phyloP scores from a whole-genome alignment of 225 moss, liverwort and hornwort species.

The Anthoceros angustus region DNA sequence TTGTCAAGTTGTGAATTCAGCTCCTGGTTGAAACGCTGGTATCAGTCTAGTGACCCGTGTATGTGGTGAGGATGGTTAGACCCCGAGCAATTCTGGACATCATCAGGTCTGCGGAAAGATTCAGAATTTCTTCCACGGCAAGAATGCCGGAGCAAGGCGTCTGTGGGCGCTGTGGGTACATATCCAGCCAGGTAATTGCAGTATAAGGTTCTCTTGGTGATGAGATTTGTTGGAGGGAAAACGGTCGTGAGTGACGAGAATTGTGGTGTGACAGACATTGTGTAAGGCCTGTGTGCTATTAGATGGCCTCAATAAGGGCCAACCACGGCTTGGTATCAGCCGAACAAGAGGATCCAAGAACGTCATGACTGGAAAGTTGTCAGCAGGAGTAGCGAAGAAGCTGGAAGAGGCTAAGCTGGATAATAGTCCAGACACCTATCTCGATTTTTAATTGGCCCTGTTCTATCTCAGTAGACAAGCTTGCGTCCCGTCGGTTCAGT shows the following conservation, averaged over 20 bases:
- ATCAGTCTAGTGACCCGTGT: background rate
- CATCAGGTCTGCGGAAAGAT: slow-evolving; percentile 82
- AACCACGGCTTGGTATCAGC: slow-evolving; percentile 66
- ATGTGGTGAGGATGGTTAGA: slow-evolving; percentile 15
- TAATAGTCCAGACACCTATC: background rate
- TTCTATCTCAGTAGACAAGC: background rate
- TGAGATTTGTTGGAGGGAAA: background rate
- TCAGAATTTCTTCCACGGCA: slow-evolving; percentile 59
- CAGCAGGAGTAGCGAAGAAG: background rate
- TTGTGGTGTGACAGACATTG: slow-evolving; percentile 41
- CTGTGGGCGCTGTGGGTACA: slow-evolving; percentile 91
- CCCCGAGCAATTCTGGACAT: slow-evolving; percentile 93
- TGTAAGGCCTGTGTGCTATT: slow-evolving; percentile 95
- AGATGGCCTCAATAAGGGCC: slow-evolving; percentile 80
- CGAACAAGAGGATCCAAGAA: slow-evolving; percentile 40
- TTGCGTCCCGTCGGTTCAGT: too few relatives aligned
- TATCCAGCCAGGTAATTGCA: slow-evolving; percentile 70
- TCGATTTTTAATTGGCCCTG: background rate
- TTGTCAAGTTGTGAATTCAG: background rate
- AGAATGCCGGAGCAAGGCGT: slow-evolving; percentile 98
- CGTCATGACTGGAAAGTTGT: background rate
- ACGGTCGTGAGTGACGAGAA: background rate
- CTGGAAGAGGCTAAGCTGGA: background rate
- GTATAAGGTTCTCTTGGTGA: background rate
- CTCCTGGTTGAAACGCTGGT: background rate